A percentile compares a stretch with the other conserved stretches of the same genome.
These are phyloP conservation scores for Kuraishia hungarica DNA, from an alignment of 805 yeast genomes.

Conservation along the genomic window DNA sequence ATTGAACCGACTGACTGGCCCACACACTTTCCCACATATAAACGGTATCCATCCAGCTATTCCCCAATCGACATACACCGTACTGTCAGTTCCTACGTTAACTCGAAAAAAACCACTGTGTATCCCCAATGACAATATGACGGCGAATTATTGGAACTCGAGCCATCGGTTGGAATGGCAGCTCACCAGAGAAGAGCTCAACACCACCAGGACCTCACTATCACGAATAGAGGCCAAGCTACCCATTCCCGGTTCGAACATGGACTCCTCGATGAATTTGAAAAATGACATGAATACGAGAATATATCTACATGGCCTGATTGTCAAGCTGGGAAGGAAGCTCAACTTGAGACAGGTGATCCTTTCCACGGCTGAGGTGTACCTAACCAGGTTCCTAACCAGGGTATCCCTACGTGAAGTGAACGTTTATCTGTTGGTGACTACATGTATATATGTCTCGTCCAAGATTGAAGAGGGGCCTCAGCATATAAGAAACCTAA, in stretches of 20 bases:
- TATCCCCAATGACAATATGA: conserved; percentile 29
- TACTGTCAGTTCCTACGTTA: too few species aligned
- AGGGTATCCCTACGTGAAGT: conserved; percentile 70
- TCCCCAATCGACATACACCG: too few species aligned
- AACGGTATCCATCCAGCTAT: too few species aligned
- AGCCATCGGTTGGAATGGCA: conserved; percentile 82
- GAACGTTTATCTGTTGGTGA: conserved; percentile 69
- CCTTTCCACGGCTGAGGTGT: conserved; percentile 82
- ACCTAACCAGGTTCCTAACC: conserved; percentile 68
- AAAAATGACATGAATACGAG: conserved; percentile 54
- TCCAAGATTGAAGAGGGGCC: conserved; percentile 96
- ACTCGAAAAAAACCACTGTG: background rate
- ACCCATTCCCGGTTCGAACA: conserved; percentile 3
- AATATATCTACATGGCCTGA: conserved; percentile 67
- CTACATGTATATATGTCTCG: conserved; percentile 83
- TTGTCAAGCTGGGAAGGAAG: conserved; percentile 67
- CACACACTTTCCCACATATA: too few species aligned
- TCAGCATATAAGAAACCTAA: conserved; percentile 78
- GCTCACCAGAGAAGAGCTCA: conserved; percentile 53
- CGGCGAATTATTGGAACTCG: conserved; percentile 84
- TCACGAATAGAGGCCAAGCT: conserved; percentile 14
- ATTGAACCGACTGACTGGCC: too few species aligned
- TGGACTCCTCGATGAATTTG: conserved; percentile 24
- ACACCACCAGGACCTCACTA: conserved; percentile 7
- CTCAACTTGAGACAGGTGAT: conserved; percentile 76